Conservation (phyloP, 805 yeast genomes). For the Tetrapisispora arboricola region DNA sequence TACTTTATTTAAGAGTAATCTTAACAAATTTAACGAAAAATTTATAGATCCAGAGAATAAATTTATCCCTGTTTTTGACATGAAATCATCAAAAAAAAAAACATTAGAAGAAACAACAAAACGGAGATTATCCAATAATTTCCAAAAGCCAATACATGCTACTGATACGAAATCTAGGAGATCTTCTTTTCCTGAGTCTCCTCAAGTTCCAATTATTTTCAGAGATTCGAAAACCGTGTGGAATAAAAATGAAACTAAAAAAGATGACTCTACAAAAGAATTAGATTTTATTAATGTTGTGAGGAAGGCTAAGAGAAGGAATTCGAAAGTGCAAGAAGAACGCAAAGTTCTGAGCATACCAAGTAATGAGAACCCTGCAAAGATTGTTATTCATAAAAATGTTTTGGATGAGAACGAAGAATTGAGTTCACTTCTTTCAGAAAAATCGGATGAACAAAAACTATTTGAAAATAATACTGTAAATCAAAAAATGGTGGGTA, state of each 20-base stretch:
- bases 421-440: conserved; percentile 11
- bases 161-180: conserved; percentile 3
- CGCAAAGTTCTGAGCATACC: neutral
- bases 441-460: neutral
- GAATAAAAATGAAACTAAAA: conserved; percentile 2
- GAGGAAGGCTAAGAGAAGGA: conserved; percentile 11
- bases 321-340: conserved; percentile 2
- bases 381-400: conserved; percentile 13
- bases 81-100: neutral
- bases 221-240: conserved; percentile 1
- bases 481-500: conserved; percentile 8
- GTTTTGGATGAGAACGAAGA: conserved; percentile 1
- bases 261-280: conserved; percentile 9
- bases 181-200: conserved; percentile 4
- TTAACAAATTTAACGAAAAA: conserved; percentile 31
- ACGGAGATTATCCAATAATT: conserved; percentile 4
- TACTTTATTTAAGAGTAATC: conserved; percentile 29
- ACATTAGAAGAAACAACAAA: neutral
- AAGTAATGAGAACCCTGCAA: conserved; percentile 2
- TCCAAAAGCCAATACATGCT: neutral
- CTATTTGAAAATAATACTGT: conserved; percentile 2
- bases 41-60: conserved; percentile 31
- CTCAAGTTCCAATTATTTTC: neutral
- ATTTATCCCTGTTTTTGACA: conserved; percentile 24
- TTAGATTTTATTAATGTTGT: conserved; percentile 15